These are phyloP conservation scores for Colletotrichum sp. DNA, from an alignment of 2,329 filamentous ascomycete genomes.

Conservation along the genomic window DNA sequence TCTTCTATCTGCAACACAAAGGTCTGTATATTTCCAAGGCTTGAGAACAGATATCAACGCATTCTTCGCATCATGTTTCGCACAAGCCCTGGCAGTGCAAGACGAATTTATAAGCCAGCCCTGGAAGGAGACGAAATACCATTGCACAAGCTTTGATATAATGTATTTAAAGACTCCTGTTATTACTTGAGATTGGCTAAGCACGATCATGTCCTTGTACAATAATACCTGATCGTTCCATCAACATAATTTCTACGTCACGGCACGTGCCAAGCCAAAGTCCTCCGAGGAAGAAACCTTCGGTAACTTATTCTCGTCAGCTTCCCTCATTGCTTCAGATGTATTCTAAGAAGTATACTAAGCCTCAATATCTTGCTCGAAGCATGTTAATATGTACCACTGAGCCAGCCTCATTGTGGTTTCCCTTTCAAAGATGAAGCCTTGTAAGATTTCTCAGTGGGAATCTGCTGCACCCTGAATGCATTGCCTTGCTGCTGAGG, in stretches of 20 bases:
- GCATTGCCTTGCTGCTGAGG: neutral
- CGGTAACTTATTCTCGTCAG: neutral
- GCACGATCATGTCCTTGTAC: no score
- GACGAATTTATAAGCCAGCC: neutral
- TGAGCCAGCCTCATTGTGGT: accelerated
- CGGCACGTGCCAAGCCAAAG: neutral
- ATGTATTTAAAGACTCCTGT: no score
- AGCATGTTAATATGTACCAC: neutral
- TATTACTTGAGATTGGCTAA: no score
- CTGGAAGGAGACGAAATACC: accelerated
- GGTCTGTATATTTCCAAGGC: neutral
- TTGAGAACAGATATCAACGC: no score
- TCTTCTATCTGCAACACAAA: neutral
- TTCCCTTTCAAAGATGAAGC: no score
- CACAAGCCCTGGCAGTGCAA: neutral
- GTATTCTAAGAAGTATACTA: neutral
- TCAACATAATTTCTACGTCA: neutral
- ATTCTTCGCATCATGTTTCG: neutral
- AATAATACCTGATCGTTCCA: no score
- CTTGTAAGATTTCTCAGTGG: no score
- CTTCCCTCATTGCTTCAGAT: neutral
- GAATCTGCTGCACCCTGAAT: no score
- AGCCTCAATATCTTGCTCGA: neutral
- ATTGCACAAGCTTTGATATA: neutral
- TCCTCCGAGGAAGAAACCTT: neutral